Base-by-base conservation (phyloP, 2,329 filamentous ascomycete genomes). In the Pseudogymnoascus sp. region DNA sequence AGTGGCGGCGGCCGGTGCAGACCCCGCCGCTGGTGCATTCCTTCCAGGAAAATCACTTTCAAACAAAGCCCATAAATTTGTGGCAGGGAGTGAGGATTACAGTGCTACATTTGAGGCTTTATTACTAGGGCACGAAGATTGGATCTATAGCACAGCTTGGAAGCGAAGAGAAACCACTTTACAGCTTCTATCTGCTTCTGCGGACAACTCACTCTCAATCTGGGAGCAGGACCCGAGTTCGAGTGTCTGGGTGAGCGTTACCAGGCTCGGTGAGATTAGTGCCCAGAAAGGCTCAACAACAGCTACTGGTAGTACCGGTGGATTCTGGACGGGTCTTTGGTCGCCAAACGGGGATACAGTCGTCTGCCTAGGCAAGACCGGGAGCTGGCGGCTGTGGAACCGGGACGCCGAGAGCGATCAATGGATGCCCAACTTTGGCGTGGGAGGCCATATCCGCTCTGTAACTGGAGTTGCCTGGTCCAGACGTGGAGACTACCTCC, bases 271-370 rank as follows among this genome's bases (percentile, higher is more conserved):
- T 47, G 94, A 97, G 74, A 95, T 97, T 61, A 97, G 91, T 72
- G 83, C 89, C 14, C 90, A 96, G 70, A 97, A 99, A 72, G 94
- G 94, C 7, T 94, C 94, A 0, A 97, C 94, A 0, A 96, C 93
- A 3, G 94, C 94, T 0, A 99, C 94, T 0, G 94, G 94, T 54
- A 97, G 92, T 72, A 91, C 91, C 1, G 94, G 94, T 64, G 94
- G 94, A 0, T 97, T 97, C 73, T 99, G 94, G 93, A 91, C 89
- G 11, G 93, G 92, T 0, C 79, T 97, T 0, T 99, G 94, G 94
- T 88, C 89, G 5, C 90, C 91, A 2, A 80, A 87, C 65, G 90
- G 90, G 7, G 77, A 78, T 14, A 84, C 84, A 1, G 87, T 97
- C 12, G 87, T 89, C 4, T 92, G 90, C 63, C 81, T 99, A 16